These are phyloP conservation scores for Neopestalotiopsis sp. DNA, from an alignment of 2,329 filamentous ascomycete genomes.

Conservation along the genomic window DNA sequence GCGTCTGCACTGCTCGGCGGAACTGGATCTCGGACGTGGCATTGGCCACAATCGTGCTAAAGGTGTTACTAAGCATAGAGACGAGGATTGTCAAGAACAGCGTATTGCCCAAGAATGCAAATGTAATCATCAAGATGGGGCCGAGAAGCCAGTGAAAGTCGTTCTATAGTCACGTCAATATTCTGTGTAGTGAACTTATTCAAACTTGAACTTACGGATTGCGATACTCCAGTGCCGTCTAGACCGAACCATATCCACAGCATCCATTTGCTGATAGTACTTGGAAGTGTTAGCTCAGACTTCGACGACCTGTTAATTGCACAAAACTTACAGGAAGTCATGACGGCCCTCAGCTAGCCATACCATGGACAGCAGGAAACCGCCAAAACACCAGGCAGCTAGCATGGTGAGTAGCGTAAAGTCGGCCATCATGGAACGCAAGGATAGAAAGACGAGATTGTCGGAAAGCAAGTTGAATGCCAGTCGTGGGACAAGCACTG, in stretches of 20 bases:
- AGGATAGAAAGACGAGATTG: constrained; percentile 81
- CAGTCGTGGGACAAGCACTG: constrained; percentile 76
- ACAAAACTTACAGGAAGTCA: constrained; percentile 54
- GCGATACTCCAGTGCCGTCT: constrained; percentile 70
- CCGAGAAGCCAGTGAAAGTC: constrained; percentile 83
- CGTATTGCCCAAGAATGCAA: constrained; percentile 85
- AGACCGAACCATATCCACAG: constrained; percentile 92
- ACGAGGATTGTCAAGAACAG: constrained; percentile 89
- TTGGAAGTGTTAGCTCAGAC: constrained; percentile 31
- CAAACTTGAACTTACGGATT: constrained; percentile 47
- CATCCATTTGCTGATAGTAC: constrained; percentile 87
- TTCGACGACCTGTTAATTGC: too few species aligned
- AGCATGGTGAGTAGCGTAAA: constrained; percentile 79
- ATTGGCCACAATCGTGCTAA: constrained; percentile 77
- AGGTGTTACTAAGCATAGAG: constrained; percentile 85
- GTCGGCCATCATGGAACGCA: constrained; percentile 85
- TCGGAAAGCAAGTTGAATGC: constrained; percentile 85
- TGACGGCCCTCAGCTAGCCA: constrained; percentile 75
- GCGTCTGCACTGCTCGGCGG: constrained; percentile 78
- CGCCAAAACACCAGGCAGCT: constrained; percentile 82
- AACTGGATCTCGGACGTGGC: constrained; percentile 85
- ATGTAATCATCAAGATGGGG: constrained; percentile 79
- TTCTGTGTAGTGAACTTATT: not conserved
- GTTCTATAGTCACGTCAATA: constrained; percentile 35
- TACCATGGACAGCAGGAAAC: constrained; percentile 78